Evolutionary conservation across 768 basidiomycete species (phyloP).

Genomic region (Psilocybe cubensis): DNA sequence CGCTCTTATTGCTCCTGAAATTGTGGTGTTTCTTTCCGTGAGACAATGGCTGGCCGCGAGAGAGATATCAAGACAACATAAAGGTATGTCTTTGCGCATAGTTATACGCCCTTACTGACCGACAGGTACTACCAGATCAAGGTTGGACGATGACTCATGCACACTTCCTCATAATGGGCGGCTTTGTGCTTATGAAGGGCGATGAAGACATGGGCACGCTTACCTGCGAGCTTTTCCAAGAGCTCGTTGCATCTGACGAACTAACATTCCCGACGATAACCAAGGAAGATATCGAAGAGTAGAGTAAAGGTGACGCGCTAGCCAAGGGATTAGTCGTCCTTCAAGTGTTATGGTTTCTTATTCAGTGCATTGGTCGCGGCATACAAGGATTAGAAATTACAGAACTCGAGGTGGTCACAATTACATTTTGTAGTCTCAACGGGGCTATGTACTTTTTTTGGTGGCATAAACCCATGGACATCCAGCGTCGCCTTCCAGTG

Average conservation of each 20-base stretch:
- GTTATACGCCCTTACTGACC: not conserved
- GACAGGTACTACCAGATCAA: not conserved
- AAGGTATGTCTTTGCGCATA: constrained; percentile 4
- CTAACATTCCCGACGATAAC: constrained; percentile 16
- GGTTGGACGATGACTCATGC: constrained; percentile 10
- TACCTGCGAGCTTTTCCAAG: constrained; percentile 1
- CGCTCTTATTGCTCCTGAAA: constrained; percentile 17
- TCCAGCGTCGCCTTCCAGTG: constrained; percentile 10
- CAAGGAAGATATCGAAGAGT: constrained; percentile 19
- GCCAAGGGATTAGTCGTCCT: constrained; percentile 35
- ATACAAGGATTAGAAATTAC: constrained; percentile 26
- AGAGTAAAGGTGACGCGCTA: constrained; percentile 32
- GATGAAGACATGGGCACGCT: not conserved
- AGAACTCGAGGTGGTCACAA: constrained; percentile 36
- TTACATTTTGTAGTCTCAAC: constrained; percentile 33
- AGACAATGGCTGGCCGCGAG: constrained; percentile 19
- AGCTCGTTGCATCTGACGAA: constrained; percentile 6
- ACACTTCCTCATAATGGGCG: constrained; percentile 19
- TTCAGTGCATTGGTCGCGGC: constrained; percentile 28
- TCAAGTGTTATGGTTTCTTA: constrained; percentile 37
- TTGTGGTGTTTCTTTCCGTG: constrained; percentile 20
- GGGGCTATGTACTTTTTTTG: constrained; percentile 32
- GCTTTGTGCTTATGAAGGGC: constrained; percentile 25
- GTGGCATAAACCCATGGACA: constrained; percentile 41
- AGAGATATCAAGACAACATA: constrained; percentile 6